Conservation (phyloP, 164 flowering plant genomes). For the Aristolochia californica region DNA sequence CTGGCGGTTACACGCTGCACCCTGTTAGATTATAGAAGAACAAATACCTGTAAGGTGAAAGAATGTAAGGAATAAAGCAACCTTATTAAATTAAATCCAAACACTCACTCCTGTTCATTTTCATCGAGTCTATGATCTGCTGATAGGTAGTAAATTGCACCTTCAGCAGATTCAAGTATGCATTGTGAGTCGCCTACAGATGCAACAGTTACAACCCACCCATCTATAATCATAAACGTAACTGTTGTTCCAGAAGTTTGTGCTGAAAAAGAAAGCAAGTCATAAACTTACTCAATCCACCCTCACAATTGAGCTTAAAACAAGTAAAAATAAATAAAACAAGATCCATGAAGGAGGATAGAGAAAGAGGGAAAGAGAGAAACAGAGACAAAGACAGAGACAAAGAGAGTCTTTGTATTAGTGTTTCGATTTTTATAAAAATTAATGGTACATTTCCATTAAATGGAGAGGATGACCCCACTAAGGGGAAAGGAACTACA, state of each 20-base stretch:
- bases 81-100: not conserved
- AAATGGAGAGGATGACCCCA: too few species aligned
- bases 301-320: not conserved
- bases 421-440: too few species aligned
- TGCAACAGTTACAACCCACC: conserved; percentile 89
- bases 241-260: conserved; percentile 94
- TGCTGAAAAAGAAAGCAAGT: conserved; percentile 29
- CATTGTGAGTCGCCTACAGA: conserved; percentile 98
- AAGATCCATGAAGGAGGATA: too few species aligned
- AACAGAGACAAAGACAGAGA: too few species aligned
- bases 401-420: too few species aligned
- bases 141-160: conserved; percentile 59
- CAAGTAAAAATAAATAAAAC: not conserved
- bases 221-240: conserved; percentile 87
- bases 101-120: conserved; percentile 83
- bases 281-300: not conserved
- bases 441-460: too few species aligned
- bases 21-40: conserved; percentile 28
- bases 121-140: conserved; percentile 93
- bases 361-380: too few species aligned
- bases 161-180: conserved; percentile 92
- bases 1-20: conserved; percentile 76
- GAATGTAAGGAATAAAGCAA: not conserved
- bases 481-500: too few species aligned
- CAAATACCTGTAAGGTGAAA: not conserved